A percentile compares a stretch with the other conserved stretches of the same genome.
These are phyloP conservation scores for Hyaloscypha variabilis DNA, from an alignment of 495 filamentous ascomycete genomes.

Conservation along the genomic window DNA sequence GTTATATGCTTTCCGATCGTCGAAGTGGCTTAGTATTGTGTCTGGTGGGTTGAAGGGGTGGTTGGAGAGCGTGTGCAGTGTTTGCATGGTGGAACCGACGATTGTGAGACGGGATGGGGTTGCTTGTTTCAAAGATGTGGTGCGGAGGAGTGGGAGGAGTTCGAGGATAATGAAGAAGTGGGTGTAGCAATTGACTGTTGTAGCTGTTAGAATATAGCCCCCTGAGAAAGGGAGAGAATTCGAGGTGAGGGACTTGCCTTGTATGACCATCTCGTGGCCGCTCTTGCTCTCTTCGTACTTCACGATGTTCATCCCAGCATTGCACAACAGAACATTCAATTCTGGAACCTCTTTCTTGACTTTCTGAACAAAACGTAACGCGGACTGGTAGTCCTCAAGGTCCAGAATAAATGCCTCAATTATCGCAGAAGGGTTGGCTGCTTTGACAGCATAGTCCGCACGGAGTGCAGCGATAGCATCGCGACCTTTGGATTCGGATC, in stretches of 20 bases:
- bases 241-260: slow-evolving; percentile 33
- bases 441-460: slow-evolving; percentile 16
- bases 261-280: slow-evolving; percentile 38
- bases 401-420: slow-evolving; percentile 34
- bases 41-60: slow-evolving; percentile 19
- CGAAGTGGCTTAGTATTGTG: slow-evolving; percentile 34
- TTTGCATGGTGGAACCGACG: slow-evolving; percentile 37
- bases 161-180: slow-evolving; percentile 26
- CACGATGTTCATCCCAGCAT: slow-evolving; percentile 36
- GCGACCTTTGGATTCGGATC: slow-evolving; percentile 28
- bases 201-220: not conserved
- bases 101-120: slow-evolving; percentile 35
- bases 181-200: not conserved
- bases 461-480: slow-evolving; percentile 20
- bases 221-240: slow-evolving; percentile 35
- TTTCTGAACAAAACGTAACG: slow-evolving; percentile 26
- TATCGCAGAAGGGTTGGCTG: slow-evolving; percentile 20
- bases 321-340: slow-evolving; percentile 38
- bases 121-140: slow-evolving; percentile 25
- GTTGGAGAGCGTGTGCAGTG: slow-evolving; percentile 24
- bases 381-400: slow-evolving; percentile 32
- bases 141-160: slow-evolving; percentile 38
- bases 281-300: slow-evolving; percentile 28
- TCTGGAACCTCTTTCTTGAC: slow-evolving; percentile 23
- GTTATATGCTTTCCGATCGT: slow-evolving; percentile 29